Conservation (phyloP, 1,284 basidiomycete genomes). For the Puccinia coronata region DNA sequence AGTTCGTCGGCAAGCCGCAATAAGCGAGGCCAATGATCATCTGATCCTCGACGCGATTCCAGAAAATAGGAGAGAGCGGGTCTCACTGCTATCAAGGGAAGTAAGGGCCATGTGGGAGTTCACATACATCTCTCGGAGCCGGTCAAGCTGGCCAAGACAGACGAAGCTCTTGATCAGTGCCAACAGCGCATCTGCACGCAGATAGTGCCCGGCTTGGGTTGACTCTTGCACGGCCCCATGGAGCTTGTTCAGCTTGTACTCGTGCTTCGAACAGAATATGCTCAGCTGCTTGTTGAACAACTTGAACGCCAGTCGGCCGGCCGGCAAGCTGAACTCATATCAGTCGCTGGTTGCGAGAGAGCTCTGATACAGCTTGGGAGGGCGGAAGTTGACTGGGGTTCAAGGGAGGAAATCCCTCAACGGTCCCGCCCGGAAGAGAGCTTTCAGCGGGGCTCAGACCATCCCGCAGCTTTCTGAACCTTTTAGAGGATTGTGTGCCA, state of each 20-base stretch:
- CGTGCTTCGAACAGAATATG: conserved; percentile 25
- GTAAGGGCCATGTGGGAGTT: conserved; percentile 27
- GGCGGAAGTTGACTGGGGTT: too few relatives aligned
- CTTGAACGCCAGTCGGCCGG: conserved; percentile 8
- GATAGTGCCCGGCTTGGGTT: background rate
- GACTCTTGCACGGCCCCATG: conserved; percentile 24
- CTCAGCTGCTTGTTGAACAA: conserved; percentile 44
- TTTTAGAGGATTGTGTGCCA: too few relatives aligned
- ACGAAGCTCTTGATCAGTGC: conserved; percentile 41
- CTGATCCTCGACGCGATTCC: conserved; percentile 78
- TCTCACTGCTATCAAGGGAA: conserved; percentile 2
- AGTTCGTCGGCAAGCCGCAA: conserved; percentile 74
- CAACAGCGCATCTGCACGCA: conserved; percentile 34
- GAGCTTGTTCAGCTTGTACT: conserved; percentile 2
- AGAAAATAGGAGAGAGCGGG: conserved; percentile 57
- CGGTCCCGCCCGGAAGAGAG: too few relatives aligned
- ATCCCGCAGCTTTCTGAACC: too few relatives aligned
- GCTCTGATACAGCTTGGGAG: too few relatives aligned
- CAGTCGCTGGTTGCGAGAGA: background rate
- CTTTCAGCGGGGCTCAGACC: too few relatives aligned
- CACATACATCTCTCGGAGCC: conserved; percentile 44
- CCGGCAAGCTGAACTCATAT: background rate
- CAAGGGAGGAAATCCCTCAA: too few relatives aligned
- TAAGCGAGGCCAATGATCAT: conserved; percentile 85
- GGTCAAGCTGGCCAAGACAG: conserved; percentile 19